Conservation (phyloP, 1,139 yeast species). For the Debaryomyces psychrophilus region DNA sequence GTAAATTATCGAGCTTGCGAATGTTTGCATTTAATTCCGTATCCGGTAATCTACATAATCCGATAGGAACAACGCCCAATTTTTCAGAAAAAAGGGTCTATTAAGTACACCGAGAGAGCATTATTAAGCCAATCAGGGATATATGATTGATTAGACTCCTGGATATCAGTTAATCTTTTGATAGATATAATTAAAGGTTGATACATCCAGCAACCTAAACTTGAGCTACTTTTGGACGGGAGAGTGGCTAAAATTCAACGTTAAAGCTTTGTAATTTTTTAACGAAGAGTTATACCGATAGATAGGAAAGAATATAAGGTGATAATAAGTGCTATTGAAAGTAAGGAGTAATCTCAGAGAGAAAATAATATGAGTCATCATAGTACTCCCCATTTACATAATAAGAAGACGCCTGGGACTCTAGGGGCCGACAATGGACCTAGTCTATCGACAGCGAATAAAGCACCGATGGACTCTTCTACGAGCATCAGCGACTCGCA, state of each 20-base stretch:
- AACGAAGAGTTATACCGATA: background rate
- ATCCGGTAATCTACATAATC: constrained; percentile 11
- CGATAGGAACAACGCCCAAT: constrained; percentile 11
- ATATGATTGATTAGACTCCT: background rate
- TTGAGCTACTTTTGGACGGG: background rate
- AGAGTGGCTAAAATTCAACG: background rate
- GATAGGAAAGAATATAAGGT: constrained; percentile 1
- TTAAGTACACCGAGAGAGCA: background rate
- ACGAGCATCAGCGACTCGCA: constrained; percentile 46
- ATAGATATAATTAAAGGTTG: background rate
- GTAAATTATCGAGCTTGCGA: background rate
- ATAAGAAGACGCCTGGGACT: constrained; percentile 33
- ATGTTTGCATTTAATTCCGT: constrained; percentile 10
- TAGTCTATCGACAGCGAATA: constrained; percentile 1
- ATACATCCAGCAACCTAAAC: background rate
- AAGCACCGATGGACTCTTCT: constrained; percentile 17
- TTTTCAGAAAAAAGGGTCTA: constrained; percentile 10
- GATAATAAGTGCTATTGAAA: background rate
- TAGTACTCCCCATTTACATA: constrained; percentile 38
- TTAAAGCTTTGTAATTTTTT: background rate
- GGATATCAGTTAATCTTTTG: background rate
- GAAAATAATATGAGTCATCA: constrained; percentile 34
- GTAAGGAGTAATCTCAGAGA: background rate
- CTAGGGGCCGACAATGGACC: constrained; percentile 15
- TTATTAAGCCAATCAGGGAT: background rate